These are phyloP conservation scores for Flaveria bidentis DNA, from an alignment of 129 eudicot species.

Conservation along the genomic window DNA sequence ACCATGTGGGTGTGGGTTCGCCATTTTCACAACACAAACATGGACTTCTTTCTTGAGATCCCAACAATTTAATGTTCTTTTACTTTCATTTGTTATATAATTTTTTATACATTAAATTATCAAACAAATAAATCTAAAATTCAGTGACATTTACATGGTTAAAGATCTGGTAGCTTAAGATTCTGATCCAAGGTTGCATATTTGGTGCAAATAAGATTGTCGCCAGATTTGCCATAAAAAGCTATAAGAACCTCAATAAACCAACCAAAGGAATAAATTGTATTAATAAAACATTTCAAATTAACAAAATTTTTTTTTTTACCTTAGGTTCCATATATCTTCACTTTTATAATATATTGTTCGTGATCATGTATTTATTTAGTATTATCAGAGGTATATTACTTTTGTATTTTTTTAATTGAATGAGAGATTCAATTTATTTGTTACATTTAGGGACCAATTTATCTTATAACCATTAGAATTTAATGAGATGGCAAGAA, in stretches of 20 bases:
- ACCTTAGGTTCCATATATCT: no score
- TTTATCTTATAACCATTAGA: no score
- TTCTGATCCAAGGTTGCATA: neutral
- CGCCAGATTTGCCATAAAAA: neutral
- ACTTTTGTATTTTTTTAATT: no score
- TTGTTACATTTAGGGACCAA: no score
- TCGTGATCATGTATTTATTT: no score
- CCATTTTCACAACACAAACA: slow-evolving; percentile 24
- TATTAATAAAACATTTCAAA: neutral
- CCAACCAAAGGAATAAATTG: neutral
- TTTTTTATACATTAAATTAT: neutral
- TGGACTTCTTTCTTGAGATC: slow-evolving; percentile 16
- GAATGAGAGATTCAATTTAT: no score
- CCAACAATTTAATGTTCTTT: slow-evolving; percentile 14
- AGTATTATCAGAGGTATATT: no score
- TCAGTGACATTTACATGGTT: neutral
- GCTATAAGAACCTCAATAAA: neutral
- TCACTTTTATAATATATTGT: no score
- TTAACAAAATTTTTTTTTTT: no score
- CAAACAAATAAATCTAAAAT: neutral
- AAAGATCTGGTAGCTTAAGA: slow-evolving; percentile 2
- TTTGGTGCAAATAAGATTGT: neutral
- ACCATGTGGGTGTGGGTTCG: slow-evolving; percentile 17
- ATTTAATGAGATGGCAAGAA: no score
- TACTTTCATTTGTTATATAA: neutral